Evolutionary conservation across 345 rosid species (phyloP).

Genomic region (Rhodomyrtus tomentosa): DNA sequence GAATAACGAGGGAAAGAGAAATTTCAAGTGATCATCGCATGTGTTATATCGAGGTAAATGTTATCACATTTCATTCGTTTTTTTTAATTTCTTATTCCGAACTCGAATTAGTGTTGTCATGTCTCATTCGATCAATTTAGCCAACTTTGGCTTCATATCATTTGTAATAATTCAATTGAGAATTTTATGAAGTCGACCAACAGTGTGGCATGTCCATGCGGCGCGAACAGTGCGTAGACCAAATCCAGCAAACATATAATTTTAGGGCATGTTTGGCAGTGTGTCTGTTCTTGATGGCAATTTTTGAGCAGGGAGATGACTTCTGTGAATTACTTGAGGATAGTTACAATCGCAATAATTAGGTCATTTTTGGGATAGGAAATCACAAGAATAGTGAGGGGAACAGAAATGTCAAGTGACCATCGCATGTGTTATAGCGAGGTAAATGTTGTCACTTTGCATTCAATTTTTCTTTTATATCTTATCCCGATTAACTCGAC

Average conservation of each 20-base stretch:
- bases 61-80: no score
- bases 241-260: neutral
- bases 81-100: neutral
- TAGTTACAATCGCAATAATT: neutral
- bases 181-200: neutral
- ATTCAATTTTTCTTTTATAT: no score
- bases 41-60: no score
- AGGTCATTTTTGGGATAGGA: neutral
- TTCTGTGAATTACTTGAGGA: neutral
- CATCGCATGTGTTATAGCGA: no score
- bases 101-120: neutral
- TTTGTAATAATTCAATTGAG: neutral
- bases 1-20: no score
- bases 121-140: neutral
- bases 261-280: no score
- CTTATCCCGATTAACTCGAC: neutral
- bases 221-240: neutral
- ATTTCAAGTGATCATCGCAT: no score
- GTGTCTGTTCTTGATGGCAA: no score
- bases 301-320: no score
- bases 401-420: neutral
- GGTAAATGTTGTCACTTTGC: no score
- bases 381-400: neutral
- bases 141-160: neutral
- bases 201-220: neutral